Base-by-base conservation (phyloP, 208 protist genomes). In the Acanthamoeba lenticulata region DNA sequence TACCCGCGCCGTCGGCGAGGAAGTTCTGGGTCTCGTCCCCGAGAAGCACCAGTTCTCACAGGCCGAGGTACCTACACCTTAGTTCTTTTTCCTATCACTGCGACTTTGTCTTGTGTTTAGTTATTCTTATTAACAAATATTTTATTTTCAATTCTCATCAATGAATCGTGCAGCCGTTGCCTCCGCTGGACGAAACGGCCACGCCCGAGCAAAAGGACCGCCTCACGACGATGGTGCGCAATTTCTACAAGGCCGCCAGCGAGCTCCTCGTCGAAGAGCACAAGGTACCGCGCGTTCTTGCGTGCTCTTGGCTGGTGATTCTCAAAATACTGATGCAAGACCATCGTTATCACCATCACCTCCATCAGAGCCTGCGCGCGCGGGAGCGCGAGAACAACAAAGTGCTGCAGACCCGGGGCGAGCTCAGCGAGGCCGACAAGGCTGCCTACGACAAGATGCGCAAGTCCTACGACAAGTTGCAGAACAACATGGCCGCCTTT, bases 391-490 rank as follows among this genome's bases (percentile, higher is more conserved):
- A 96, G 57, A 96, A 95, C 38, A 92, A 94, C 42, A 79, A 49
- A 29, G 74, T 94, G 6, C 92, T 95, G 45, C 57, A 85, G 47
- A 95, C 60, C 13, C 86, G 94, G 52, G 95, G 95, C 74, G 95
- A 96, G 67, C 69, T 96, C 29, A 67, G 93, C 91, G 94, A 94
- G 38, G n/a, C 72, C 11, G 32, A 90, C 32, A 77, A 86, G 13
- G 36, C 52, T 7, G 21, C 44, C 9, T 96, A 96, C 44, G 95
- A 96, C 38, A n/a, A 74, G 45, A 57, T 95, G 45, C 92, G 95
- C 83, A 96, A 95, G 65, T 91, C 85, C 36, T 96, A 95, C 57
- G 95, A 96, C 27, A 96, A 95, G 38, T 49, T 96, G 24, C 90
- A 94, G 40, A 93, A 86, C 24, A 95, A 96, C 60, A 47, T 95